phyloP scores from a whole-genome alignment of 352 stramenopile genomes.

The Albugo candida region DNA sequence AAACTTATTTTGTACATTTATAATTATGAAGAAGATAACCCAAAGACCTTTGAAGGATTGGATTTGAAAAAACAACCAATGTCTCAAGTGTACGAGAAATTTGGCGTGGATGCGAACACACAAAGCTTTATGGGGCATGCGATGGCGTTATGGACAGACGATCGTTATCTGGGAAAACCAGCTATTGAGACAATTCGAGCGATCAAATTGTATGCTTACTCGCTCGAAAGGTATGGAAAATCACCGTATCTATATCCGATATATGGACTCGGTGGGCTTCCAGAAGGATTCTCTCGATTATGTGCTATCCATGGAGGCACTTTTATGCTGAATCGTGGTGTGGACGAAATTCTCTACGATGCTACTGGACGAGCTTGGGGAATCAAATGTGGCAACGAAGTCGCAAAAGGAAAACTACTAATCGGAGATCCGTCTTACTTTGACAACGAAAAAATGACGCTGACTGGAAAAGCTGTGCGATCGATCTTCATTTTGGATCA shows the following conservation, averaged over 20 bases:
- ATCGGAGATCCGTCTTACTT: conserved; percentile 99
- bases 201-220: conserved; percentile 98
- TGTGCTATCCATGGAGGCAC: conserved; percentile 98
- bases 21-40: conserved; percentile 88
- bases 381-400: conserved; percentile 81
- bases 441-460: conserved; percentile 78
- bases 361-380: conserved; percentile 86
- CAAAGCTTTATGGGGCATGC: conserved; percentile 99
- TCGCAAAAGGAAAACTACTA: conserved; percentile 94
- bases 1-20: conserved; percentile 97
- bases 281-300: conserved; percentile 97
- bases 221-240: conserved; percentile 90
- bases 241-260: conserved; percentile 99
- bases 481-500: conserved; percentile 99
- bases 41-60: conserved; percentile 79
- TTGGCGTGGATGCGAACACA: conserved; percentile 93
- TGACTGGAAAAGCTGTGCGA: conserved; percentile 89
- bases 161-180: conserved; percentile 67
- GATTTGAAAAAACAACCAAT: conserved; percentile 94
- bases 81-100: conserved; percentile 95
- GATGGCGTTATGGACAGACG: conserved; percentile 95
- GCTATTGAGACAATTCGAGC: conserved; percentile 88
- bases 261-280: conserved; percentile 95
- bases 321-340: conserved; percentile 98
- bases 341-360: conserved; percentile 89